Base-by-base conservation (phyloP, 176 grass and related monocot genomes). In the Carex kokanica region DNA sequence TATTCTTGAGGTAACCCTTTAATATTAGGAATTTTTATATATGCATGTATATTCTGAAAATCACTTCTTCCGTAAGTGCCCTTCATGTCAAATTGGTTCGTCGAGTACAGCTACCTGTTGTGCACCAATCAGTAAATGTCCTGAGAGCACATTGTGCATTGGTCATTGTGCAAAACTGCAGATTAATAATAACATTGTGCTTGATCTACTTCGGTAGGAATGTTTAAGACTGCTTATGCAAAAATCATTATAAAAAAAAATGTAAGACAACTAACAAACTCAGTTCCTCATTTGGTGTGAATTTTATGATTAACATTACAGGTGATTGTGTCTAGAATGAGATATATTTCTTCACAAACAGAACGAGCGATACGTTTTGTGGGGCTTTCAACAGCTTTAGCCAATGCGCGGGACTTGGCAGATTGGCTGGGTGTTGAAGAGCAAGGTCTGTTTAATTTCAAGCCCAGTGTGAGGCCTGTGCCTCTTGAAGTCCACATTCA, bases 401-500 rank as follows among this genome's bases (percentile, higher is more conserved):
- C 95, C 72, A 98, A 98, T 98, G 95, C 95, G 32, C 52, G 90
- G 89, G 90, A 98, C 88, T 93, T 98, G 78, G 95, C 84, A 82
- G 92, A 94, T 74, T 98, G 95, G 95, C 83, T 95, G 86, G 95
- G 95, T 49, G 89, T 98, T 79, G 88, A 66, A 73, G 95, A 98
- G 53, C 89, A 85, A 34, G 95, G 92, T 87, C 84, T 98, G 65
- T 95, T 95, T 80, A 98, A 98, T 91, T 98, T 98, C 77, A 98
- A 98, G 84, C 95, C 95, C 74, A 95, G 95, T 60, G 95, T 98
- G 67, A 89, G 95, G 75, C 95, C 95, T 88, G 95, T 94, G 78
- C 92, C 92, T 83, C 88, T 98, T 91, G 95, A 98, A 98, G 95
- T 98, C 66, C 95, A 98, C 87, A 95, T 98, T 69, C 95, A 98